Percentiles rank a stretch among this genome's conserved stretches.
Conservation (phyloP, 768 basidiomycete species). For the Suillus fuscotomentosus region DNA sequence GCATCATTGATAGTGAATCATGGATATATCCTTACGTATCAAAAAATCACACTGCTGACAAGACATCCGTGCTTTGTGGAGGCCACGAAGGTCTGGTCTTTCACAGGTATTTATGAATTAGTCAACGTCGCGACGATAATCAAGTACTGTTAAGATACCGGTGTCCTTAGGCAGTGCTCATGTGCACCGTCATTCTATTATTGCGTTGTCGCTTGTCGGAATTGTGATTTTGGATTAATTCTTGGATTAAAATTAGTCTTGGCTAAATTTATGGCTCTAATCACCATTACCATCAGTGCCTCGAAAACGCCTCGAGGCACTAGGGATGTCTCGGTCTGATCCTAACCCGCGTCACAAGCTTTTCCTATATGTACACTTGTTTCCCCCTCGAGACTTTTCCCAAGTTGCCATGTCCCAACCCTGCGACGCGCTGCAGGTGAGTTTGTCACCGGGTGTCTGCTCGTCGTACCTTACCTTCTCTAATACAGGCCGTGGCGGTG, state of each 20-base stretch:
- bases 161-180: background rate
- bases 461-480: background rate
- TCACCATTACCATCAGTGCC: background rate
- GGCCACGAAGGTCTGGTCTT: background rate
- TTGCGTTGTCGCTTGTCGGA: background rate
- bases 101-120: background rate
- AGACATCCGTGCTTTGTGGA: background rate
- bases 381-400: background rate
- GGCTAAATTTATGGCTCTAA: background rate
- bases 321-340: background rate
- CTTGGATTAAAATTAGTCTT: background rate
- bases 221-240: background rate
- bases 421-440: background rate
- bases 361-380: slow-evolving; percentile 2
- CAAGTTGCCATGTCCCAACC: background rate
- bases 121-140: background rate
- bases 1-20: slow-evolving; percentile 36
- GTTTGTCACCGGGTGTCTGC: background rate
- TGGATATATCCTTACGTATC: background rate
- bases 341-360: background rate
- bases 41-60: background rate
- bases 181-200: background rate
- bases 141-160: background rate
- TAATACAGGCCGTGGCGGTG: background rate
- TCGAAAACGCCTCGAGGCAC: background rate